A percentile compares a stretch with the other conserved stretches of the same genome.
phyloP scores from a whole-genome alignment of 1,284 basidiomycete genomes.

The Hymenochaete sp. region DNA sequence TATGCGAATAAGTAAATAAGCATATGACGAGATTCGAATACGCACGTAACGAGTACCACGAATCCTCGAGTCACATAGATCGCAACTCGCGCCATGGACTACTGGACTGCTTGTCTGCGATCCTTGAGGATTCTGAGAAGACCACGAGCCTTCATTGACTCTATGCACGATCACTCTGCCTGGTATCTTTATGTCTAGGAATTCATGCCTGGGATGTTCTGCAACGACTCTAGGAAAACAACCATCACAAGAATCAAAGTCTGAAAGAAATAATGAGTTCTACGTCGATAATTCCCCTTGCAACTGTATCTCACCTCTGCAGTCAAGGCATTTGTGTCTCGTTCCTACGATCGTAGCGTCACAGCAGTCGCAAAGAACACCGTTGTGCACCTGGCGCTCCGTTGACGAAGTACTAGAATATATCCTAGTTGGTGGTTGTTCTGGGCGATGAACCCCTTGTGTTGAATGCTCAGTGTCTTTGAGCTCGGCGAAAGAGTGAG shows the following conservation, averaged over 20 bases:
- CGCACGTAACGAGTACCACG: slow-evolving; percentile 60
- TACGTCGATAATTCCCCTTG: slow-evolving; percentile 2
- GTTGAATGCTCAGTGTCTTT: background rate
- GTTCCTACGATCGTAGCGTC: slow-evolving; percentile 44
- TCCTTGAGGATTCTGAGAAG: background rate
- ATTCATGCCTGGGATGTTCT: slow-evolving; percentile 52
- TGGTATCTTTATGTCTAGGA: slow-evolving; percentile 57
- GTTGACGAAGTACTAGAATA: background rate
- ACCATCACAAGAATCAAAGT: slow-evolving; percentile 61
- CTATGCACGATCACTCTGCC: slow-evolving; percentile 57
- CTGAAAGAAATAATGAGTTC: slow-evolving; percentile 26
- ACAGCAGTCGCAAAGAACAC: slow-evolving; percentile 54
- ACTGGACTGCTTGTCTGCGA: slow-evolving; percentile 18
- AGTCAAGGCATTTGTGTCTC: slow-evolving; percentile 70
- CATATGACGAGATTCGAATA: slow-evolving; percentile 17
- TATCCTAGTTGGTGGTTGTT: background rate
- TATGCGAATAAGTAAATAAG: slow-evolving; percentile 9
- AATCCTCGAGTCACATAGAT: slow-evolving; percentile 68
- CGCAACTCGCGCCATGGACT: slow-evolving; percentile 56
- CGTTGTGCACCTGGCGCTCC: slow-evolving; percentile 26
- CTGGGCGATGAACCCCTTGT: background rate
- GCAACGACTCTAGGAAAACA: slow-evolving; percentile 44
- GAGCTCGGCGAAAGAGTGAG: slow-evolving; percentile 12
- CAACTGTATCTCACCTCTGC: slow-evolving; percentile 36
- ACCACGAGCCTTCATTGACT: slow-evolving; percentile 34